Percentiles rank a stretch among this genome's conserved stretches.
phyloP scores from a whole-genome alignment of 164 flowering plant species.

The Cinnamomum chago region DNA sequence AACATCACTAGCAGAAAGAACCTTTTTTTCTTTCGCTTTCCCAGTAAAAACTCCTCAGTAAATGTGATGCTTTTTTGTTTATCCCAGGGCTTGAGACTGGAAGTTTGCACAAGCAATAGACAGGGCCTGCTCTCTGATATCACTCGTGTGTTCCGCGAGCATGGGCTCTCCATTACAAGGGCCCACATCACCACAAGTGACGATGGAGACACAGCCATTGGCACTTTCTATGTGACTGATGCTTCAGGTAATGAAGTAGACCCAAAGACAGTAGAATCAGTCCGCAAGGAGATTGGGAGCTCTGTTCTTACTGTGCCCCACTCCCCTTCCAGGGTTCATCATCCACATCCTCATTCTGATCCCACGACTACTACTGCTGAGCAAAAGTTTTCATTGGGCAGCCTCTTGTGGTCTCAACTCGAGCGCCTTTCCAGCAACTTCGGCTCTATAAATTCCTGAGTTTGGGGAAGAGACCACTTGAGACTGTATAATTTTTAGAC shows the following conservation, averaged over 20 bases:
- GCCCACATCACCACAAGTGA: conserved; percentile 46
- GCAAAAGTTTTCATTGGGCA: conserved; percentile 49
- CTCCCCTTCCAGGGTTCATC: conserved; percentile 17
- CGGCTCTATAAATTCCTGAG: conserved; percentile 39
- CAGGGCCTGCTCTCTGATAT: conserved; percentile 68
- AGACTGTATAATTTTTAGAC: too few relatives aligned
- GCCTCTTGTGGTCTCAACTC: conserved; percentile 70
- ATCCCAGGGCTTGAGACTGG: conserved; percentile 77
- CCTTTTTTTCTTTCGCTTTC: too few relatives aligned
- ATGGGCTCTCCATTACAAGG: conserved; percentile 62
- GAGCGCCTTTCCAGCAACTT: conserved; percentile 71
- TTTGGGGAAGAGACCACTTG: too few relatives aligned
- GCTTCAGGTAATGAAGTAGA: conserved; percentile 50
- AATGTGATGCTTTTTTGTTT: not conserved
- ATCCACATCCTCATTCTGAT: conserved; percentile 5
- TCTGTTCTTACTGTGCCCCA: conserved; percentile 29
- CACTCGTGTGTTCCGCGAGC: conserved; percentile 74
- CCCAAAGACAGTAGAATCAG: conserved; percentile 34
- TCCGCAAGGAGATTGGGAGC: conserved; percentile 60
- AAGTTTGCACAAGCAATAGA: conserved; percentile 53
- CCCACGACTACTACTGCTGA: conserved; percentile 2
- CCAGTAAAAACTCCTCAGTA: not conserved
- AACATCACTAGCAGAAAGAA: not conserved
- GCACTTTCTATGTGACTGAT: conserved; percentile 68
- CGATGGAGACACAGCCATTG: conserved; percentile 51